phyloP scores from a whole-genome alignment of 352 stramenopile species.

The Globisporangium takayamanum region DNA sequence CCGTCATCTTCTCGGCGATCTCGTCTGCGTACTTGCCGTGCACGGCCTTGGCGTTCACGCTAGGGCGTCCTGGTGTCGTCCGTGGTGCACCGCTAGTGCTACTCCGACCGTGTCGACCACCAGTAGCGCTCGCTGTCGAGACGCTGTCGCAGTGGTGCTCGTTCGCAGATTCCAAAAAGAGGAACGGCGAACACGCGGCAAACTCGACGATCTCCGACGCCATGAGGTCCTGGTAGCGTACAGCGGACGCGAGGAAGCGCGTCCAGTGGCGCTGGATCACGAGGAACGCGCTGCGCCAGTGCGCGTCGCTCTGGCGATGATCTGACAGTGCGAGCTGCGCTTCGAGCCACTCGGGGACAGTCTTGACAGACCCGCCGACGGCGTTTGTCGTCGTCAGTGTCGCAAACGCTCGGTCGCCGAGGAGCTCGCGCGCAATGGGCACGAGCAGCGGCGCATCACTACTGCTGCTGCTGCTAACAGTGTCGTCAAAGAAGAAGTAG shows the following conservation, averaged over 20 bases:
- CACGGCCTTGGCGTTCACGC: conserved; percentile 25
- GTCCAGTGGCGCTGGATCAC: conserved; percentile 26
- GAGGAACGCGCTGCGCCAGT: conserved; percentile 15
- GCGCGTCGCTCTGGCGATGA: not conserved
- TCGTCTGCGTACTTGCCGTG: conserved; percentile 38
- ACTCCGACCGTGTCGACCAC: not conserved
- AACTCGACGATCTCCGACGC: conserved; percentile 42
- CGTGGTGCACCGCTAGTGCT: not conserved
- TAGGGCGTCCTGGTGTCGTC: too few relatives aligned
- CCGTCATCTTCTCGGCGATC: conserved; percentile 39
- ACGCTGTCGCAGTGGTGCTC: not conserved
- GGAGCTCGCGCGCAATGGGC: conserved; percentile 1
- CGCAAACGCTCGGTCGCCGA: conserved; percentile 5
- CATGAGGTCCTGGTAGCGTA: conserved; percentile 33
- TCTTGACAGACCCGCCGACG: conserved; percentile 11
- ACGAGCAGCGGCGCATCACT: not conserved
- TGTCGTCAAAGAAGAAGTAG: conserved; percentile 21
- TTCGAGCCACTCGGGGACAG: conserved; percentile 29
- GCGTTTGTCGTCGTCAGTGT: not conserved
- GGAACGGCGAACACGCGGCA: conserved; percentile 35
- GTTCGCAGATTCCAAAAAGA: conserved; percentile 14
- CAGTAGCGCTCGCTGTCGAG: not conserved
- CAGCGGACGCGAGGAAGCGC: conserved; percentile 15
- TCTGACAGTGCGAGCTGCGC: conserved; percentile 7
- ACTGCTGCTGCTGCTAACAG: not conserved